These are phyloP conservation scores for Pseudonectria foliicola DNA, from an alignment of 2,329 filamentous ascomycete genomes.

Conservation along the genomic window DNA sequence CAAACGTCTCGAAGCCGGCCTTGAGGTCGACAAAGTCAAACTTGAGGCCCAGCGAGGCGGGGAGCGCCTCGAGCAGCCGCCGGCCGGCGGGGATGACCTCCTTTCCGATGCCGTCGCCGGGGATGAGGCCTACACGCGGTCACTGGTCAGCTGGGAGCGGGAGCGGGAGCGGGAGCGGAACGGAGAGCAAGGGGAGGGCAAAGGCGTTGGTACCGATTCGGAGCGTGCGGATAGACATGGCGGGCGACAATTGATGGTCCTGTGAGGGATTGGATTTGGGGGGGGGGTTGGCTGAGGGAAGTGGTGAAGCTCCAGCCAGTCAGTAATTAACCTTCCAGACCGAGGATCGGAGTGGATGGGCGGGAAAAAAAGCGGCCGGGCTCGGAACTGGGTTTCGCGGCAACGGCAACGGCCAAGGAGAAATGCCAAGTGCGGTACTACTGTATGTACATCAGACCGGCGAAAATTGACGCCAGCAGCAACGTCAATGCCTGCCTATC, in stretches of 20 bases:
- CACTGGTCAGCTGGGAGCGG: no score
- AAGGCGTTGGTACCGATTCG: constrained; percentile 29
- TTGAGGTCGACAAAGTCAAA: constrained; percentile 93
- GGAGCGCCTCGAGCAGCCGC: constrained; percentile 85
- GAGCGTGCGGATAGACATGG: constrained; percentile 35
- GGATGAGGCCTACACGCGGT: constrained; percentile 81
- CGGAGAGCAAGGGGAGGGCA: neutral
- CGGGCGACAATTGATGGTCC: constrained; percentile 18
- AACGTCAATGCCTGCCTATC: no score
- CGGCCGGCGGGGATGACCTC: constrained; percentile 96
- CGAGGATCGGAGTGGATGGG: no score
- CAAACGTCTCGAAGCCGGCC: constrained; percentile 89
- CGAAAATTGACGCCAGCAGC: no score
- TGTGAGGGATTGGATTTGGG: constrained; percentile 18
- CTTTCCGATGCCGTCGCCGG: constrained; percentile 95
- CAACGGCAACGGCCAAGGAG: no score
- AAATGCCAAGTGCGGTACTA: no score
- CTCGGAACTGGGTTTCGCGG: no score
- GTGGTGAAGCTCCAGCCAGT: neutral
- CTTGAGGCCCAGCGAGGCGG: constrained; percentile 80
- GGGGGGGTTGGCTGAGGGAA: constrained; percentile 12
- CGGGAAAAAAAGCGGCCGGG: no score
- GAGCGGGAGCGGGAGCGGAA: no score
- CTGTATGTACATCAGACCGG: no score
- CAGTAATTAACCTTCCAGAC: no score